Evolutionary conservation across 2,329 filamentous ascomycete species (phyloP).

Genomic region (Aspergillus fumigatiaffinis): DNA sequence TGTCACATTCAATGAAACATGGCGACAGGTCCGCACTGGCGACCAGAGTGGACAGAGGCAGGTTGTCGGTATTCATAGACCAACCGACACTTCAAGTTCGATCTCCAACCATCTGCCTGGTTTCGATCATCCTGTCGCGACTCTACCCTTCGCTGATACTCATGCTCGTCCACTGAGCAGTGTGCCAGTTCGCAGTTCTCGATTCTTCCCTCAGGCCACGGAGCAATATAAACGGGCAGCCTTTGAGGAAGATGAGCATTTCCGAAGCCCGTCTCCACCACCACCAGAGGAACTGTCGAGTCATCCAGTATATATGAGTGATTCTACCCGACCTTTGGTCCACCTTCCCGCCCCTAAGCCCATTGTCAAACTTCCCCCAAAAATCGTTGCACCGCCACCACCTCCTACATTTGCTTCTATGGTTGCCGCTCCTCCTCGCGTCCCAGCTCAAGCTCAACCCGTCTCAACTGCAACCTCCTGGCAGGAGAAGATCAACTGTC

Average conservation of each 20-base stretch:
- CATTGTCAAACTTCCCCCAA: conserved; percentile 75
- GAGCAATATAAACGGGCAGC: conserved; percentile 33
- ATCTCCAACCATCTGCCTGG: conserved; percentile 30
- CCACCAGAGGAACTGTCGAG: conserved; percentile 55
- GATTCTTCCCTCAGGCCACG: conserved; percentile 45
- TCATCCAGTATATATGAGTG: conserved; percentile 54
- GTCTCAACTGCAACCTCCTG: conserved; percentile 53
- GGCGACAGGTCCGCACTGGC: conserved; percentile 42
- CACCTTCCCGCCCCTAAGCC: conserved; percentile 61
- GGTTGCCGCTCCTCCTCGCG: conserved; percentile 36
- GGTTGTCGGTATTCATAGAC: conserved; percentile 34
- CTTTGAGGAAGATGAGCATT: conserved; percentile 28
- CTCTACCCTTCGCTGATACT: conserved; percentile 33
- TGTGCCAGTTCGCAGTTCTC: conserved; percentile 41
- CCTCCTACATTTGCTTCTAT: conserved; percentile 45
- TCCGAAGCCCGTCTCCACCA: conserved; percentile 47
- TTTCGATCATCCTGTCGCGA: conserved; percentile 35
- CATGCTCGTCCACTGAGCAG: conserved; percentile 32
- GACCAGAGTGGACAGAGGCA: conserved; percentile 40
- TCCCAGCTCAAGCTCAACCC: conserved; percentile 31
- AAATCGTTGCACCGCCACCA: conserved; percentile 40
- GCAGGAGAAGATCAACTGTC: conserved; percentile 80
- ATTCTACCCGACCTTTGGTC: conserved; percentile 50
- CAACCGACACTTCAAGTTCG: conserved; percentile 23
- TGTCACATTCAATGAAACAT: conserved; percentile 43